Percentiles rank a stretch among this genome's conserved stretches.
These are phyloP conservation scores for Pythium myriotylum DNA, from an alignment of 352 stramenopile genomes.

Conservation along the genomic window DNA sequence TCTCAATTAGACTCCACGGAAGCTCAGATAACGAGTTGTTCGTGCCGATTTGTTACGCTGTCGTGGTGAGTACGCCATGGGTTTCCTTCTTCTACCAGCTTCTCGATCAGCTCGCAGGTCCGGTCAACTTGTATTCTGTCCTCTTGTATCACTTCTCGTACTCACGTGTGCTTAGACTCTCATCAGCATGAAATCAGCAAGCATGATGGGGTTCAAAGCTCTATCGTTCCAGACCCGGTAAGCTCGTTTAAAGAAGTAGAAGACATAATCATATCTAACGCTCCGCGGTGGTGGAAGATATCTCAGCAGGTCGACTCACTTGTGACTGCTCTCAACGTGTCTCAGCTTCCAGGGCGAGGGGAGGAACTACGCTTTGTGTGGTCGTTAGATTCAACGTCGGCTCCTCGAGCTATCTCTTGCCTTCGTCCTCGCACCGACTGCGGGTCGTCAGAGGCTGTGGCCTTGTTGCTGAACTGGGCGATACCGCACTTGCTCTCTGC, in stretches of 20 bases:
- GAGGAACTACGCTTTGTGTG: constrained; percentile 6
- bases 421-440: constrained; percentile 13
- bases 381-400: background rate
- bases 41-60: constrained; percentile 27
- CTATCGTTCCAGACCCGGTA: no score
- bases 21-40: background rate
- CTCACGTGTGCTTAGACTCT: no score
- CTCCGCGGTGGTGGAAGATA: no score
- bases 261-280: no score
- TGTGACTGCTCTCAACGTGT: constrained; percentile 4
- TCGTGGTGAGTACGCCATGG: constrained; percentile 23
- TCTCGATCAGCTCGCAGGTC: constrained; percentile 23
- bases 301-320: constrained; percentile 22
- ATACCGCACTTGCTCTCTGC: constrained; percentile 14
- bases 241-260: no score
- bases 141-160: background rate
- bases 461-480: constrained; percentile 24
- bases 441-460: constrained; percentile 16
- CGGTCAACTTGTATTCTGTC: background rate
- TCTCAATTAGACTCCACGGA: constrained; percentile 1
- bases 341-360: constrained; percentile 8
- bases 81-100: constrained; percentile 26
- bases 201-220: no score
- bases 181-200: no score
- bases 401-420: background rate